These are phyloP conservation scores for Triticum aestivum DNA, from an alignment of 176 grass and related monocot genomes.

Conservation along the genomic window IWGSC_CS_RefSeq_v2.1 NC_057799.1:535596360-535596859, in stretches of 20 bases:
- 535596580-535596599: not conserved
- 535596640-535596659: not conserved
- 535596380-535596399: not conserved
- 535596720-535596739: conserved; percentile 32
- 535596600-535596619: not conserved
- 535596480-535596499: no score
- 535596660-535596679: not conserved
- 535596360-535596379: not conserved
- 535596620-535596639: not conserved
- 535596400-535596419: not conserved
- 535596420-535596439: not conserved
- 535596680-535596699: not conserved
- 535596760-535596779: conserved; percentile 3
- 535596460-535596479: no score
- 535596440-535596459: not conserved
- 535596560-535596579: not conserved
- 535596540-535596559: not conserved
- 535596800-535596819: not conserved
- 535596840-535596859: not conserved
- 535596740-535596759: conserved; percentile 6
- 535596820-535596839: conserved; percentile 20
- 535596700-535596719: not conserved
- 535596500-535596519: not conserved
- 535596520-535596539: not conserved
- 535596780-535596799: no score